A percentile compares a stretch with the other conserved stretches of the same genome.
Evolutionary conservation across 2,329 filamentous ascomycete species (phyloP).

Genomic region (Ambrosiella xylebori): DNA sequence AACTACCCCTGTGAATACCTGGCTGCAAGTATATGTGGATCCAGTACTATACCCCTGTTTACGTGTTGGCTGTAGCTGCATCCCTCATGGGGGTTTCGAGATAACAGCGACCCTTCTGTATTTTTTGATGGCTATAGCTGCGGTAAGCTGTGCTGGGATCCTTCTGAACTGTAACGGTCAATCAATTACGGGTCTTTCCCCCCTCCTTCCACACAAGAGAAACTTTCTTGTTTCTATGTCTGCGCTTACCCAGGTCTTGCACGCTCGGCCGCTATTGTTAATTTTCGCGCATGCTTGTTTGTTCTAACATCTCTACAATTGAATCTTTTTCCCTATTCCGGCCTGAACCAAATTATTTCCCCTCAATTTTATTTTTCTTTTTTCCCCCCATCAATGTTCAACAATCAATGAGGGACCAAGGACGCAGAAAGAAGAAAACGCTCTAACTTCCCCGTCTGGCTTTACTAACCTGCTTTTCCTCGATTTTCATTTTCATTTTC

Average conservation of each 20-base stretch:
- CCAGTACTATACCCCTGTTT: constrained; percentile 2
- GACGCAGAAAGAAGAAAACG: neutral
- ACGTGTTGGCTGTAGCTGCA: constrained; percentile 11
- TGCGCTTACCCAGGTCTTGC: neutral
- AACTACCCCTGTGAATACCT: neutral
- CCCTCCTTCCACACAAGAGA: neutral
- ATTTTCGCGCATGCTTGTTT: neutral
- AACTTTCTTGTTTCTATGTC: neutral
- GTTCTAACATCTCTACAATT: neutral
- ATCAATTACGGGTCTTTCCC: neutral
- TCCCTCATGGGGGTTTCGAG: neutral
- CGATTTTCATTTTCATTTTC: neutral
- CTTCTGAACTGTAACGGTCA: neutral
- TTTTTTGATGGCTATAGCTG: neutral
- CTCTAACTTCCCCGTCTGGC: neutral
- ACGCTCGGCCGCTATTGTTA: neutral
- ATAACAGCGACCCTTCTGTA: neutral
- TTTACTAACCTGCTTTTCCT: neutral
- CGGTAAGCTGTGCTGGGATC: neutral
- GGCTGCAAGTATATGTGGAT: neutral
- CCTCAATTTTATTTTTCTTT: neutral
- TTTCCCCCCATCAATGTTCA: neutral
- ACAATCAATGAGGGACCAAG: neutral
- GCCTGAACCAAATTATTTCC: neutral
- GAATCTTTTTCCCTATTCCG: neutral